Percentiles rank a stretch among this genome's conserved stretches.
phyloP scores from a whole-genome alignment of 148 eudicot genomes.

The Rhododendron ferrugineum region DNA sequence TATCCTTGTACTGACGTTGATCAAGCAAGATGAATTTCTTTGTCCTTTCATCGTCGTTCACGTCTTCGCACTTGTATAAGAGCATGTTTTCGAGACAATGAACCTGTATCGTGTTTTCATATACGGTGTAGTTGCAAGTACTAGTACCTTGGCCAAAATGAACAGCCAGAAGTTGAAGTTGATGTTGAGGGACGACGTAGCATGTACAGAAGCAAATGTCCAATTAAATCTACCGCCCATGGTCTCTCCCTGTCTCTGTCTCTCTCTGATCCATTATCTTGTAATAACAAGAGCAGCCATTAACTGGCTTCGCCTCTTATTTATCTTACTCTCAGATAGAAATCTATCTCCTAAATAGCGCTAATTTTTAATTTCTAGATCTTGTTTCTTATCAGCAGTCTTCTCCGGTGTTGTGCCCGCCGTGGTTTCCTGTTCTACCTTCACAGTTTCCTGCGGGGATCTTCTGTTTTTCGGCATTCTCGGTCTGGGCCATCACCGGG shows the following conservation, averaged over 20 bases:
- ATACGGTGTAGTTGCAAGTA: not conserved
- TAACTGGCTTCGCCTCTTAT: not conserved
- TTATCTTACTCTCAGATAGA: not conserved
- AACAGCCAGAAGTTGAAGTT: not conserved
- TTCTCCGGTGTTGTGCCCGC: no score
- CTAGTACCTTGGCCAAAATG: not conserved
- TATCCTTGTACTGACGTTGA: slow-evolving; percentile 40
- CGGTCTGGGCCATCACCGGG: not conserved
- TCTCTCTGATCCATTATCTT: not conserved
- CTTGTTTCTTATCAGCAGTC: no score
- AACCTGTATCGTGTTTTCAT: not conserved
- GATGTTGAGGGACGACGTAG: not conserved
- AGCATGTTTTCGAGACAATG: not conserved
- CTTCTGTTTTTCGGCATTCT: not conserved
- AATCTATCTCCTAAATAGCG: no score
- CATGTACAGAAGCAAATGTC: not conserved
- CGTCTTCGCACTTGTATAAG: not conserved
- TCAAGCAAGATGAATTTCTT: not conserved
- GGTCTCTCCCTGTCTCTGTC: not conserved
- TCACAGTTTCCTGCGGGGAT: not conserved
- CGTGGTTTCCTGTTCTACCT: not conserved
- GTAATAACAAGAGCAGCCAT: not conserved
- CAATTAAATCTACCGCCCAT: not conserved
- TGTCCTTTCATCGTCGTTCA: not conserved
- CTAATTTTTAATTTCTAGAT: no score